These are phyloP conservation scores for Hemileccinum rubropunctum DNA, from an alignment of 768 basidiomycete genomes.

Conservation along the genomic window DNA sequence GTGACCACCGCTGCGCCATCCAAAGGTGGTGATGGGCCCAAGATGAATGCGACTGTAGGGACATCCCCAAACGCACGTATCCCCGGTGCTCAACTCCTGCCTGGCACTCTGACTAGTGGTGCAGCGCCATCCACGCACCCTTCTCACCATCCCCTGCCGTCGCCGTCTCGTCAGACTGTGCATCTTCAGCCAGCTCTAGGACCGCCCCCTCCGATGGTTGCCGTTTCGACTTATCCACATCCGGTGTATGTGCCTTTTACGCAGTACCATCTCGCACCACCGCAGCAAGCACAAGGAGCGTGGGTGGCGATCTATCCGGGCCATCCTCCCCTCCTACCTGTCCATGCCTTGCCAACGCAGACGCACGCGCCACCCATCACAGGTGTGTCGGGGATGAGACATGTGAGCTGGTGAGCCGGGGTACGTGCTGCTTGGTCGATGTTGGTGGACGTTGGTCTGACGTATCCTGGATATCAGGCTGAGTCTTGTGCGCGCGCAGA, in stretches of 20 bases:
- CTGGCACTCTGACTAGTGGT: no score
- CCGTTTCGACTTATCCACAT: slow-evolving; percentile 18
- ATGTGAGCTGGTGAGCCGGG: slow-evolving; percentile 22
- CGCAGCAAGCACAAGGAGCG: slow-evolving; percentile 16
- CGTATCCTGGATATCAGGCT: not conserved
- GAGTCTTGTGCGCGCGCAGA: not conserved
- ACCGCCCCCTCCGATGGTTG: slow-evolving; percentile 15
- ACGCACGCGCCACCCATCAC: slow-evolving; percentile 16
- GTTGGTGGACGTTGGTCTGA: not conserved
- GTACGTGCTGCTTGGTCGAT: not conserved
- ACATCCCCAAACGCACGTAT: slow-evolving; percentile 5
- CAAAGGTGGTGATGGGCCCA: slow-evolving; percentile 2
- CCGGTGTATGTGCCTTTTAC: slow-evolving; percentile 23
- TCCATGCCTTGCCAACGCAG: slow-evolving; percentile 16
- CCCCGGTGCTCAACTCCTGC: not conserved
- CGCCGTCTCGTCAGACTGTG: slow-evolving; percentile 7
- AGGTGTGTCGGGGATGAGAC: slow-evolving; percentile 24
- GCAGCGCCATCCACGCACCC: slow-evolving; percentile 2
- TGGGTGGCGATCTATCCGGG: slow-evolving; percentile 25
- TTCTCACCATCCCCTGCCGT: slow-evolving; percentile 8
- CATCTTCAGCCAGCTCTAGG: slow-evolving; percentile 7
- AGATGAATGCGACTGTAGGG: slow-evolving; percentile 1
- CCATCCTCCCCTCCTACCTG: slow-evolving; percentile 13
- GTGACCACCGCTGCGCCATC: not conserved
- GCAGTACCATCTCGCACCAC: slow-evolving; percentile 16